These are phyloP conservation scores for Sporothrix euskadiensis DNA, from an alignment of 2,329 filamentous ascomycete genomes.

Conservation along the genomic window DNA sequence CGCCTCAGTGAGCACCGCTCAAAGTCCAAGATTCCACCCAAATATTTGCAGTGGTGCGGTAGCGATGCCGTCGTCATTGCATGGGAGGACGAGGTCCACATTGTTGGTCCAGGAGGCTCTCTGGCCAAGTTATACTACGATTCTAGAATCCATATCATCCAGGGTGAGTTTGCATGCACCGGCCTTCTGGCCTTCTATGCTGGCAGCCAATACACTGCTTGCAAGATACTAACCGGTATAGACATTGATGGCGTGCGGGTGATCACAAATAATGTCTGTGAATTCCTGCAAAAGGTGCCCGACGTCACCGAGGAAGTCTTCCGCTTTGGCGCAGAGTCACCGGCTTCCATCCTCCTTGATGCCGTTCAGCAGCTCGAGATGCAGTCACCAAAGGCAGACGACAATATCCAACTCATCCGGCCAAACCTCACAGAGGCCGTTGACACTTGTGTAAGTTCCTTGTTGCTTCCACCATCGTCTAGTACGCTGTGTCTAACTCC, in stretches of 20 bases:
- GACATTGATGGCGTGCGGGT: slow-evolving; percentile 83
- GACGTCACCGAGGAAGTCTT: slow-evolving; percentile 87
- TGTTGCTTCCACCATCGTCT: neutral
- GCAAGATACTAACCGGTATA: slow-evolving; percentile 34
- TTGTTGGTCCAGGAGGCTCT: slow-evolving; percentile 81
- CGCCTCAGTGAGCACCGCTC: slow-evolving; percentile 90
- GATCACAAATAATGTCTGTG: slow-evolving; percentile 90
- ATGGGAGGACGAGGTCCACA: slow-evolving; percentile 96
- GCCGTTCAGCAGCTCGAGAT: slow-evolving; percentile 88
- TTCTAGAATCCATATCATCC: slow-evolving; percentile 81
- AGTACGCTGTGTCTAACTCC: neutral
- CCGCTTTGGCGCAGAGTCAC: slow-evolving; percentile 79
- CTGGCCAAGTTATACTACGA: slow-evolving; percentile 84
- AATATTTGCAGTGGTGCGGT: slow-evolving; percentile 93
- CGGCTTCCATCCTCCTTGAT: slow-evolving; percentile 89
- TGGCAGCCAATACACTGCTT: neutral
- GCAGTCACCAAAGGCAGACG: slow-evolving; percentile 94
- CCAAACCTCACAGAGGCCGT: slow-evolving; percentile 87
- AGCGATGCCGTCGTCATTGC: slow-evolving; percentile 90
- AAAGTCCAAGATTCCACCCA: slow-evolving; percentile 77
- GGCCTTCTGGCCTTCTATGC: neutral
- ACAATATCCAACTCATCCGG: slow-evolving; percentile 93
- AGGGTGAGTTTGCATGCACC: slow-evolving; percentile 57
- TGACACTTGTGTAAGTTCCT: slow-evolving; percentile 66
- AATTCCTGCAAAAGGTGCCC: slow-evolving; percentile 94